Conservation (phyloP, 2,329 filamentous ascomycete genomes). For the Metarhizium humberi region DNA sequence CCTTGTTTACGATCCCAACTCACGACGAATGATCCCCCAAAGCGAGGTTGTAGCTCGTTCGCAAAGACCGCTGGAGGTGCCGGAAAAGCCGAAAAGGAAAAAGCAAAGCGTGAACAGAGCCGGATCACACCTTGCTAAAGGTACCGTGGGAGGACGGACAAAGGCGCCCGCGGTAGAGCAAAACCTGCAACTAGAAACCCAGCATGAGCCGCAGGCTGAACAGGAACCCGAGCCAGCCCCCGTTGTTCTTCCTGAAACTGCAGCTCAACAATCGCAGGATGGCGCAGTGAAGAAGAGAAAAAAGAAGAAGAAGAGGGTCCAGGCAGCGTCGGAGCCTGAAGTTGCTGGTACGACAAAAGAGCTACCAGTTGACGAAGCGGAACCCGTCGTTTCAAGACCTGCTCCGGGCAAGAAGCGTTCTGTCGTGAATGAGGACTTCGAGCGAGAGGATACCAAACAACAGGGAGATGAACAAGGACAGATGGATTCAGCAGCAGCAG, state of each 20-base stretch:
- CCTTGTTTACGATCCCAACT: constrained; percentile 57
- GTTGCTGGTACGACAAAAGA: background rate
- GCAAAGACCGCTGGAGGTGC: constrained; percentile 27
- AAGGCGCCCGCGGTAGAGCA: constrained; percentile 37
- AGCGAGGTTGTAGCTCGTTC: constrained; percentile 33
- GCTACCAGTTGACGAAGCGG: background rate
- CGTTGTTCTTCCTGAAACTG: background rate
- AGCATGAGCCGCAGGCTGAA: constrained; percentile 1
- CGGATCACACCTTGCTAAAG: constrained; percentile 39
- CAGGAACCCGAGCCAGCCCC: background rate
- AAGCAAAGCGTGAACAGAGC: constrained; percentile 27
- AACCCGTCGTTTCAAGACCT: background rate
- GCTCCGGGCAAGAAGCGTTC: background rate
- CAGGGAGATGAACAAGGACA: constrained; percentile 8
- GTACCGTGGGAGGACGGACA: constrained; percentile 39
- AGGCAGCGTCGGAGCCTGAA: background rate
- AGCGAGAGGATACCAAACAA: constrained; percentile 26
- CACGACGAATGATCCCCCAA: constrained; percentile 49
- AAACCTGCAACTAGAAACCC: background rate
- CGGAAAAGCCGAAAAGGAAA: constrained; percentile 31
- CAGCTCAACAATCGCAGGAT: background rate
- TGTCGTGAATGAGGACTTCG: constrained; percentile 19
- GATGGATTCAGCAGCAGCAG: constrained; percentile 11
- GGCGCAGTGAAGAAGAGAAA: constrained; percentile 6
- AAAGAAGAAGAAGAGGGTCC: constrained; percentile 10